Conservation (phyloP, 805 yeast genomes). For the Cyberlindnera euphorbiae region DNA sequence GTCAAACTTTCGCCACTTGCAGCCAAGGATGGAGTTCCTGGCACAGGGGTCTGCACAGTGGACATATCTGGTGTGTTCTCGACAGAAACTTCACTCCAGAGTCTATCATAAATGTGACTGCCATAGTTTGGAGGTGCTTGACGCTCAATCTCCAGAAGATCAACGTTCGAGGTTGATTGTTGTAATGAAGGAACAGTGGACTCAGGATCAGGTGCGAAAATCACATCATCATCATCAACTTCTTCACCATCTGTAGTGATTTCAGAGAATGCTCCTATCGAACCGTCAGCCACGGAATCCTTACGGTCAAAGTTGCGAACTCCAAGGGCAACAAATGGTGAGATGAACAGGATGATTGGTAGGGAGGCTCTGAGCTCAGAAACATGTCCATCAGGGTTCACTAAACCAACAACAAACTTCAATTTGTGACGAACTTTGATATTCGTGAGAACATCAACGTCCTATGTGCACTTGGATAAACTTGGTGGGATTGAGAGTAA, state of each 20-base stretch:
- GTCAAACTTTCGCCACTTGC: constrained; percentile 19
- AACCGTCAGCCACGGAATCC: constrained; percentile 21
- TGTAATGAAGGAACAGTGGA: constrained; percentile 10
- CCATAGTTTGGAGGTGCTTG: constrained; percentile 87
- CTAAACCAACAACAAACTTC: constrained; percentile 70
- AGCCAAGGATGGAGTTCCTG: constrained; percentile 20
- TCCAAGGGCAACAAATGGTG: constrained; percentile 75
- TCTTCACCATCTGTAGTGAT: constrained; percentile 24
- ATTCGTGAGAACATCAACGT: constrained; percentile 64
- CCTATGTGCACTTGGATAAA: constrained; percentile 77
- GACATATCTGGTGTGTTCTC: constrained; percentile 31
- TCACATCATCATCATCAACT: constrained; percentile 34
- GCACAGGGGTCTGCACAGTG: constrained; percentile 28
- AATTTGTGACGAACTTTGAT: constrained; percentile 86
- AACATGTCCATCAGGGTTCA: constrained; percentile 88
- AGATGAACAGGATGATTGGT: constrained; percentile 71
- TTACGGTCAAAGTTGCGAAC: constrained; percentile 34
- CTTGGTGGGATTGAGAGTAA: constrained; percentile 64
- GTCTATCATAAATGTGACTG: constrained; percentile 72
- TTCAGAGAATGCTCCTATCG: constrained; percentile 23
- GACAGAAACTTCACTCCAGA: constrained; percentile 57
- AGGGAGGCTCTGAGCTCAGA: constrained; percentile 89
- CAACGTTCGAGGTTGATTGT: constrained; percentile 11
- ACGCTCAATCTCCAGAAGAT: constrained; percentile 35
- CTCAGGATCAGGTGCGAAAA: constrained; percentile 36